Conservation (phyloP, 2,329 filamentous ascomycete genomes). For the Epichloe hybrida region DNA sequence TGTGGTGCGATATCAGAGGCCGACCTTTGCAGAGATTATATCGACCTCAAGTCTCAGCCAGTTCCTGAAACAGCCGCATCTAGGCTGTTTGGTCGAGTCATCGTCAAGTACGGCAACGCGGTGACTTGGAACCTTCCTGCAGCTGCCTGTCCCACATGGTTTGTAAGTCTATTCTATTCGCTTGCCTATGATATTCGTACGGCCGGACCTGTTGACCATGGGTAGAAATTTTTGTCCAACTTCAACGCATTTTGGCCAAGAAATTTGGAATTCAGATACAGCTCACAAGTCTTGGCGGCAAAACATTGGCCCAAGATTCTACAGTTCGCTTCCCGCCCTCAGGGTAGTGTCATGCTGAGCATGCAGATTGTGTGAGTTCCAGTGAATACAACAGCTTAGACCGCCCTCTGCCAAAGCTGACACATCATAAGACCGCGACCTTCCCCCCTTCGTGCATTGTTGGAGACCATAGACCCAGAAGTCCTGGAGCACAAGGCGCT, state of each 20-base stretch:
- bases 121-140: constrained; percentile 25
- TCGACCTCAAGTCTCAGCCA: constrained; percentile 19
- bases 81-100: constrained; percentile 14
- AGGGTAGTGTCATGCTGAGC: constrained; percentile 11
- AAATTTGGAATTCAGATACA: constrained; percentile 22
- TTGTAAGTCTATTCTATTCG: constrained; percentile 20
- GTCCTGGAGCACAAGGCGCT: not conserved
- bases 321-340: constrained; percentile 12
- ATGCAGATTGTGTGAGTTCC: constrained; percentile 11
- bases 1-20: constrained; percentile 24
- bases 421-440: not conserved
- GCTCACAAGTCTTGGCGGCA: constrained; percentile 15
- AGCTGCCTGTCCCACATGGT: constrained; percentile 30
- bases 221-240: constrained; percentile 25
- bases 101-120: constrained; percentile 21
- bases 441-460: not conserved
- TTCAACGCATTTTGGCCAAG: constrained; percentile 31
- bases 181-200: not conserved
- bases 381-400: not conserved
- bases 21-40: constrained; percentile 18
- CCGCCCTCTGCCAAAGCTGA: not conserved
- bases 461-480: not conserved
- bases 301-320: constrained; percentile 18
- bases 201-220: constrained; percentile 2
- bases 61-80: constrained; percentile 9